Evolutionary conservation across 1,284 basidiomycete species (phyloP).

Genomic region (Irpex rosettiformis): DNA sequence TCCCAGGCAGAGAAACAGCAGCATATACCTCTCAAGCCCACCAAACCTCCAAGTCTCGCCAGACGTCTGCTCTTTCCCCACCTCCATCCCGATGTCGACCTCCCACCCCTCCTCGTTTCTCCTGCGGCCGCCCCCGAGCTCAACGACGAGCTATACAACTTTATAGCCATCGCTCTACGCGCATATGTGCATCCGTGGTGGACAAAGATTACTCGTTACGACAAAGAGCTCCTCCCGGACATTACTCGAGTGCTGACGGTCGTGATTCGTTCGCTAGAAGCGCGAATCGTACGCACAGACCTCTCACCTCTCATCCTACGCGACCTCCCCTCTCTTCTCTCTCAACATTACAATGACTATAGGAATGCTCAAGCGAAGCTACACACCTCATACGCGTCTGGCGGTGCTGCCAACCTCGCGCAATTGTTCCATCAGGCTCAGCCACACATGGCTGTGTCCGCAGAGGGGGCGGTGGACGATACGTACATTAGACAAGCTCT

Average conservation of each 20-base stretch:
- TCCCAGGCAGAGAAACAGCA: conserved; percentile 27
- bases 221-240: conserved; percentile 76
- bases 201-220: conserved; percentile 75
- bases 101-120: conserved; percentile 52
- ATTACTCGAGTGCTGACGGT: conserved; percentile 56
- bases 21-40: conserved; percentile 14
- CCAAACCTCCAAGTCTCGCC: conserved; percentile 42
- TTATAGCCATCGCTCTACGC: conserved; percentile 71
- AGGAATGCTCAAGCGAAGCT: conserved; percentile 60
- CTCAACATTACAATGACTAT: conserved; percentile 74
- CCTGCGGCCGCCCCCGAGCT: conserved; percentile 47
- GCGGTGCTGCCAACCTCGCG: conserved; percentile 55
- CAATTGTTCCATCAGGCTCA: conserved; percentile 75
- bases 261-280: conserved; percentile 59
- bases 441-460: conserved; percentile 71
- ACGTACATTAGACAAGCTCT: conserved; percentile 75
- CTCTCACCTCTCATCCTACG: conserved; percentile 54
- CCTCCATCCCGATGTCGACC: conserved; percentile 39
- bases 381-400: conserved; percentile 63
- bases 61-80: conserved; percentile 70
- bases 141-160: conserved; percentile 68
- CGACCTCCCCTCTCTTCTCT: conserved; percentile 59
- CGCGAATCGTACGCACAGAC: conserved; percentile 52
- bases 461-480: conserved; percentile 61
- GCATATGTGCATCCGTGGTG: conserved; percentile 82